Evolutionary conservation across 1,284 basidiomycete genomes (phyloP).

Genomic region (Moniliella sp.): DNA sequence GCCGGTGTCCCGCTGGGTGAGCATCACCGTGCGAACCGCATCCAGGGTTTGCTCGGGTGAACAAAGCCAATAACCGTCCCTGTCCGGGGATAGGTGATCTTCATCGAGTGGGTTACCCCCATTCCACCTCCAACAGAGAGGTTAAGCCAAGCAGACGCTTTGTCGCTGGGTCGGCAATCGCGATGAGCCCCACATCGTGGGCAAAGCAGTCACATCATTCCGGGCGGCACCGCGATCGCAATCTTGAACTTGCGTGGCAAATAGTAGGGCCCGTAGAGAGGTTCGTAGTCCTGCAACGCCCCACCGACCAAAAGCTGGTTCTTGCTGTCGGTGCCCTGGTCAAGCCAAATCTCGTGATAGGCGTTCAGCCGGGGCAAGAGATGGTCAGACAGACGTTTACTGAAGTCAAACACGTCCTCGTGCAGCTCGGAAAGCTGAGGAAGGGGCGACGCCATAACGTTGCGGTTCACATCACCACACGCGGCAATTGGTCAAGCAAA

Average conservation of each 20-base stretch:
- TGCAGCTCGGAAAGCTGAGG: slow-evolving; percentile 69
- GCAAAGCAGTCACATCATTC: slow-evolving; percentile 87
- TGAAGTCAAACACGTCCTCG: slow-evolving; percentile 59
- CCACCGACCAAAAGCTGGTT: slow-evolving; percentile 67
- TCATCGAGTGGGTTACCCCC: slow-evolving; percentile 96
- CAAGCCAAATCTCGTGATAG: slow-evolving; percentile 97
- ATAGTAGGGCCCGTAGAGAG: slow-evolving; percentile 88
- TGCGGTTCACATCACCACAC: slow-evolving; percentile 88
- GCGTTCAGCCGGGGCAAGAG: slow-evolving; percentile 74
- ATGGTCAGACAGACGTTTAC: slow-evolving; percentile 64
- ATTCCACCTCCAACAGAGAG: slow-evolving; percentile 57
- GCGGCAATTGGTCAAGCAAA: slow-evolving; percentile 80
- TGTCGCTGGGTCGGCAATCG: slow-evolving; percentile 48
- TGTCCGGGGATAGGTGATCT: slow-evolving; percentile 87
- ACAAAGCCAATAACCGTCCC: slow-evolving; percentile 81
- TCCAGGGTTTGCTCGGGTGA: slow-evolving; percentile 59
- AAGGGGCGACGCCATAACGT: slow-evolving; percentile 78
- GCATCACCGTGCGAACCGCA: slow-evolving; percentile 76
- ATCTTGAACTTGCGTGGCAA: slow-evolving; percentile 94
- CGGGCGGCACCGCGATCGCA: slow-evolving; percentile 86
- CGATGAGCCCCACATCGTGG: slow-evolving; percentile 86
- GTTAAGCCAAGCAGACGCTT: slow-evolving; percentile 36
- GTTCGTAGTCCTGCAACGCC: slow-evolving; percentile 77
- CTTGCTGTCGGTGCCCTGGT: slow-evolving; percentile 37
- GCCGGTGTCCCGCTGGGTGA: slow-evolving; percentile 82